Evolutionary conservation across 1,139 yeast species (phyloP), one percentile per base, ranked within the genome.

Genomic region (Candida sp.): DNA sequence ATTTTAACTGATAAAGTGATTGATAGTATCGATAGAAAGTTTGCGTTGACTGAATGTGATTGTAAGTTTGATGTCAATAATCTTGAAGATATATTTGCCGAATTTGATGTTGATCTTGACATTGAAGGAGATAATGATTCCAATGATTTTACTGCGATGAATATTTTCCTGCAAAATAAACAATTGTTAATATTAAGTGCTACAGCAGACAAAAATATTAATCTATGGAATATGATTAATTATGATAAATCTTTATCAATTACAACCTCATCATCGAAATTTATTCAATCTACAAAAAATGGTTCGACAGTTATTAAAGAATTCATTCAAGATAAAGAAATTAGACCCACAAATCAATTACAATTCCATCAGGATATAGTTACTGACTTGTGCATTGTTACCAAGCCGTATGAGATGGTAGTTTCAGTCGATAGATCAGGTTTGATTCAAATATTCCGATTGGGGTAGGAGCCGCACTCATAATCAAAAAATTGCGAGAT

Each of bases 321-420:
- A 42, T 39, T 21, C 21, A 21, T 21, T 8, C 5, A 32, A 39
- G 22, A 12, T 33, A 12, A 33, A 35, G 23, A 41, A 30, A 29
- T 21, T 32, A 30, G 11, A 12, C 33, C 25, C 7, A 6, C 23
- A 12, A 22, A 30, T 5, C 39, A 29, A 21, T 3, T 30, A 19
- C 33, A 37, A 12, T 29, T 15, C 1, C 38, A 57, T 61, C 29
- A 51, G 38, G 87, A 83, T 48, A 54, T 66, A 3, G 68, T 85
- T 27, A 74, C 73, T 2, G 84, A 70, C 36, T 60, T 84, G 9
- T 75, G 72, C 0, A 51, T 76, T 15, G 54, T 64, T n/a, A 47
- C 60, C 8, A 60, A 61, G 15, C 91, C 93, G 0, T 81, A 73
- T 50, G 79, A 76, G 39, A 75, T 85, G 82, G 58, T 85, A 5